phyloP scores from a whole-genome alignment of 2,329 filamentous ascomycete species.

The Fusarium agapanthi region DNA sequence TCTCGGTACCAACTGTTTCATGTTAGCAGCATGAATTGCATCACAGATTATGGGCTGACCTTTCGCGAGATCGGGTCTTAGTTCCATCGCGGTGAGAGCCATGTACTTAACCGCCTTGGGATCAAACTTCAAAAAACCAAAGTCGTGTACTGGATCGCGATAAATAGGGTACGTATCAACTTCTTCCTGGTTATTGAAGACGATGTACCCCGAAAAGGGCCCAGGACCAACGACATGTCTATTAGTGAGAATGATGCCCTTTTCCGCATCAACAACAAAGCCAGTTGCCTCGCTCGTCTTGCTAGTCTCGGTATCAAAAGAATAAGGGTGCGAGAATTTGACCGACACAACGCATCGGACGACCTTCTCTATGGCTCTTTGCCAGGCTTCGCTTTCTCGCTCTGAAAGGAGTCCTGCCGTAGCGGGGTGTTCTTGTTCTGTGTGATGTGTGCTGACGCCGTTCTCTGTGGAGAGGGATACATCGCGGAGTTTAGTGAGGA shows the following conservation, averaged over 20 bases:
- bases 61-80: conserved; percentile 21
- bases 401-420: conserved; percentile 14
- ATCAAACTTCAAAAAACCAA: conserved; percentile 95
- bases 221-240: conserved; percentile 94
- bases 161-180: conserved; percentile 96
- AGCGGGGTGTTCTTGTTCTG: not conserved
- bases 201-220: conserved; percentile 96
- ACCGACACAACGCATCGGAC: conserved; percentile 98
- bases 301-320: conserved; percentile 94
- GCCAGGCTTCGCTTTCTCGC: conserved; percentile 66
- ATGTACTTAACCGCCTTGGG: conserved; percentile 97
- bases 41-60: not conserved
- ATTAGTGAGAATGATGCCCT: conserved; percentile 71
- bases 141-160: conserved; percentile 97
- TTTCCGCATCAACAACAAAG: conserved; percentile 19
- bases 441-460: not conserved
- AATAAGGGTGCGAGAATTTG: conserved; percentile 96
- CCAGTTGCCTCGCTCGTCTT: conserved; percentile 97
- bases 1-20: conserved; percentile 7
- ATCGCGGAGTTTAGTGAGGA: not conserved
- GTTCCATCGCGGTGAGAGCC: conserved; percentile 65
- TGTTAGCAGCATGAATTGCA: not conserved
- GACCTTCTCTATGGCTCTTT: conserved; percentile 91
- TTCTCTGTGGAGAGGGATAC: not conserved
- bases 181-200: conserved; percentile 98